phyloP scores from a whole-genome alignment of 345 rosid genomes.

The Sonneratia caseolaris region DNA sequence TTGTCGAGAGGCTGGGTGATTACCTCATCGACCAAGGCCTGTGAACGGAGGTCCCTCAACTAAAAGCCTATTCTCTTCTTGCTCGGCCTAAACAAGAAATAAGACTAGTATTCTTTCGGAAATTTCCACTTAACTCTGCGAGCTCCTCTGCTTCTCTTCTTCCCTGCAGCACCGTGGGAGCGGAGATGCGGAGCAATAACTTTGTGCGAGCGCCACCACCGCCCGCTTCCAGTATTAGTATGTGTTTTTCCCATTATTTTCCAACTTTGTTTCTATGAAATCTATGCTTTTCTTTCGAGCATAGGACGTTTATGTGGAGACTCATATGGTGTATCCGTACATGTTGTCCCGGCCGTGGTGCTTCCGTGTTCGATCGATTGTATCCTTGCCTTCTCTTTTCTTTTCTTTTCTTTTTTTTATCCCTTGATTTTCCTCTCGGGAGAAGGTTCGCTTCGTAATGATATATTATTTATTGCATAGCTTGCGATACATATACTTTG shows the following conservation, averaged over 20 bases:
- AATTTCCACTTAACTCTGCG: neutral
- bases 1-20: slow-evolving; percentile 85
- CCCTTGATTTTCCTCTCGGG: too few species aligned
- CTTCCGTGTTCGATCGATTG: too few species aligned
- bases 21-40: slow-evolving; percentile 69
- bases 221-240: neutral
- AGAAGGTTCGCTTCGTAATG: too few species aligned
- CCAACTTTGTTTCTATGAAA: neutral
- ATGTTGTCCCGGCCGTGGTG: too few species aligned
- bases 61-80: neutral
- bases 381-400: too few species aligned
- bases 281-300: neutral
- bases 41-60: slow-evolving; percentile 16
- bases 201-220: neutral
- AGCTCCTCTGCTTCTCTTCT: neutral
- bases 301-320: neutral
- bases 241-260: neutral
- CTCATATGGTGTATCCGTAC: too few species aligned
- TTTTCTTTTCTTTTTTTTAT: too few species aligned
- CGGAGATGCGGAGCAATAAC: neutral
- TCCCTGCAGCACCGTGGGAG: neutral
- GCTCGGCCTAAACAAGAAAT: neutral
- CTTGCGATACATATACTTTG: too few species aligned
- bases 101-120: neutral
- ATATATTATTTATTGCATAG: too few species aligned